Base-by-base conservation (phyloP, 768 basidiomycete genomes). In the Peribolospora kevripleyi region DNA sequence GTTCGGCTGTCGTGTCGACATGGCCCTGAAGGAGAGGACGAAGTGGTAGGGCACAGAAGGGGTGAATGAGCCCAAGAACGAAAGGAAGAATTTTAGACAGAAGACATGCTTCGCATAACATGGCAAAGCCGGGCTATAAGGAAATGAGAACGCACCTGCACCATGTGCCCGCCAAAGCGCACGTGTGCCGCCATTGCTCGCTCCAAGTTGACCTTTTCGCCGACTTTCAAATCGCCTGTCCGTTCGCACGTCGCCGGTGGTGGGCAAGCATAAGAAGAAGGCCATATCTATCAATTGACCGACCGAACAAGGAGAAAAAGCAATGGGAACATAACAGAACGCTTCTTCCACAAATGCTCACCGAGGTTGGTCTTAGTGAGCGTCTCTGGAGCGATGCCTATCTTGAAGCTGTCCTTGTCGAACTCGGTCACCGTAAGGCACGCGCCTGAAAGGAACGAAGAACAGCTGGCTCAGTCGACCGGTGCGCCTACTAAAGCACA, bases 381-480 rank as follows among this genome's bases (percentile, higher is more conserved):
- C 10, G 93, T 97, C 72, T 98, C 93, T 61, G 91, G 90, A 48
- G 91, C 90, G 50, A 98, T 70, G 75, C 88, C 91, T 50, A 95
- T 85, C 63, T 77, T 83, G 72, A 98, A 97, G 75, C 77, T 61
- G 46, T 73, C 69, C 58, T 72, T 67, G 63, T 82, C 74, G 62
- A 91, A 95, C 62, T 77, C 78, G 2, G 81, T 88, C 48, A 91
- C 91, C 0, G 93, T 97, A 65, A 98, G 66, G 65, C 93, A 97
- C 42, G 75, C 75, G 7, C 85, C 83, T 45, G 66, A 64, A 55
- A 65, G 56, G 43, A 61, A 60, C 46, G 25, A 25, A 25, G 65
- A 7, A 38, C 48, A n/a, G 7, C n/a, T n/a, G 25, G 7, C 9
- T 9, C 37, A 7, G 48, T 14, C 13, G 25, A 25, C 37, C 2